Base-by-base conservation (phyloP, 2,329 filamentous ascomycete species). In the Monosporascus sp. region DNA sequence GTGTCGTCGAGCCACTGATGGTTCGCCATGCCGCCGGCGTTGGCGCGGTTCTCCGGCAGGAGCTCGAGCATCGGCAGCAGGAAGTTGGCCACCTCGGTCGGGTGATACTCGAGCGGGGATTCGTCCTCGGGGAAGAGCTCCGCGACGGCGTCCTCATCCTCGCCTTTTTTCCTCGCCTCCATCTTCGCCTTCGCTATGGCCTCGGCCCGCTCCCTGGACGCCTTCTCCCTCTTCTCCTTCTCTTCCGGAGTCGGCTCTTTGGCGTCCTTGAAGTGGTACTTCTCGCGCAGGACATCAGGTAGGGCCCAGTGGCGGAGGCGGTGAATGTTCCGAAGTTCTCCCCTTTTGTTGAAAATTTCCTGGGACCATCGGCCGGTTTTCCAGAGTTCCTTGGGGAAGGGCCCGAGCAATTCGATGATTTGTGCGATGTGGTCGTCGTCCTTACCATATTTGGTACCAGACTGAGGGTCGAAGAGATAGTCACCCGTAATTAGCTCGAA, bases 381-480 rank as follows among this genome's bases (percentile, higher is more conserved):
- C 71, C 90, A 97, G 48, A 97, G 81, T 5, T 89, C 89, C 70
- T 96, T 95, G 51, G 94, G 93, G 68, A 97, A 97, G 1, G 88
- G 86, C 8, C 94, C 94, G 18, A 99, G 84, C 5, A 99, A 81
- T 72, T 99, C 94, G 68, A 99, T 97, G 64, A 99, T 97, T 69
- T 99, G 94, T 9, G 94, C 94, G 60, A 99, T 97, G 74, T 99
- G 94, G 68, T 99, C 94, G 74, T 99, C 94, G 68, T 99, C 94
- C 75, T 99, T 99, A 68, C 94, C 94, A 71, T 99, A 99, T 73
- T 97, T 97, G 43, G 93, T 97, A 58, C 94, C 94, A 1, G 93
- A 97, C 73, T 99, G 94, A 0, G 94, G 94, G 65, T 99, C 94
- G 71, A 99, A 99, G 44, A 99, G 84, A 67, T 99, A 99, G 72